Evolutionary conservation across 2,329 filamentous ascomycete genomes (phyloP).

Genomic region (Ophiostoma tasmaniense): DNA sequence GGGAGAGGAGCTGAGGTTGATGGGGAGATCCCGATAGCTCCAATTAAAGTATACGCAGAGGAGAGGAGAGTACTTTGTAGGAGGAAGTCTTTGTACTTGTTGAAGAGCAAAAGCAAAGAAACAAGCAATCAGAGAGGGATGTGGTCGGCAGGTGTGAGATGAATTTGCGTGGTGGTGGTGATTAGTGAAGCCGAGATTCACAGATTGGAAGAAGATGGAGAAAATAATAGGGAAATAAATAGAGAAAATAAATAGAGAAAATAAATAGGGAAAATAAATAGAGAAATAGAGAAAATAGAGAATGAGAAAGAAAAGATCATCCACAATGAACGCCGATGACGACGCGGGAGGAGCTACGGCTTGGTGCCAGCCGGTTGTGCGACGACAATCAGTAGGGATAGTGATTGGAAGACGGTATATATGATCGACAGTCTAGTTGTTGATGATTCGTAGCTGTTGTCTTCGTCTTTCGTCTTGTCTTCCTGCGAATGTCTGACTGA

Average conservation of each 20-base stretch:
- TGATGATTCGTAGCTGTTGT: not conserved
- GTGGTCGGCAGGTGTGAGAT: not conserved
- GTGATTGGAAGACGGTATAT: not conserved
- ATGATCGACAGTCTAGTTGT: not conserved
- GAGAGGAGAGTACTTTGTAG: too few species aligned
- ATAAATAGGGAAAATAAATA: not conserved
- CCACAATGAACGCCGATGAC: not conserved
- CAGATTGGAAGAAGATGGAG: not conserved
- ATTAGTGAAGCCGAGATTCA: not conserved
- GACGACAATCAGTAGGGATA: not conserved
- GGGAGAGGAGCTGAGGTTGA: not conserved
- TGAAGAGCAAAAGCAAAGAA: not conserved
- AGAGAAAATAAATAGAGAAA: not conserved
- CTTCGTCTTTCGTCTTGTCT: not conserved
- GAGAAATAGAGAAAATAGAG: not conserved
- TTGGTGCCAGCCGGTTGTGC: not conserved
- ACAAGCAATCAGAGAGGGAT: not conserved
- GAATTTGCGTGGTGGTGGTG: not conserved
- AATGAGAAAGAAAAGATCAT: not conserved
- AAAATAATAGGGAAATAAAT: not conserved
- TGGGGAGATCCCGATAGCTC: slow-evolving; percentile 1
- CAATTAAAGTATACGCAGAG: not conserved
- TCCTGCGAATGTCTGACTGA: not conserved
- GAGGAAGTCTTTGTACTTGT: too few species aligned
- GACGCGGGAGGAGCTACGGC: not conserved